Evolutionary conservation across 345 rosid genomes (phyloP), one percentile per base, ranked within the genome.

Genomic region (Cardamine occulta): DNA sequence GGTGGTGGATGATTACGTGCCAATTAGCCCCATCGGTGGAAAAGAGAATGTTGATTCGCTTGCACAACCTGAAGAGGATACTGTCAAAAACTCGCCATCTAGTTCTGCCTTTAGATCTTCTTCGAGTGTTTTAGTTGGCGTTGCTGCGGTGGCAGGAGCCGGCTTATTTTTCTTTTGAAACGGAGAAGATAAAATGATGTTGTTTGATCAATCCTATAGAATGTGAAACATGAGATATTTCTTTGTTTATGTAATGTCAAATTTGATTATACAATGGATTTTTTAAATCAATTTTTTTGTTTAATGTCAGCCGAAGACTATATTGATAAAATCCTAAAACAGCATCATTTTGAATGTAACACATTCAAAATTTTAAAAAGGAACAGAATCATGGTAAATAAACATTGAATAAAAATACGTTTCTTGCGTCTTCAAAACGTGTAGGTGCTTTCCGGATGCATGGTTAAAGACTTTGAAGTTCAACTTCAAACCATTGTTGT

Each of bases 1-100:
- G 23, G 77, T 59, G 40, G 77, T 72, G 7, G 77, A 19, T 0
- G 81, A 78, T 72, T 78, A 72, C 63, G 32, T 23, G 23, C 81
- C 81, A 8, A 51, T 66, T 49, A 44, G 64, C 62, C 57, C 81
- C 18, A 18, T 0, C 2, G 73, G 45, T 0, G 73, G 39, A 19
- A 13, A 8, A 49, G 62, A 51, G 6, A 40, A 4, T 12, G 7
- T 32, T 26, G 48, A 66, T 35, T 18, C 68, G 12, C 66, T 70
- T 55, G 77, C 62, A 7, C 73, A 72, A 51, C 68, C 76, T n/a
- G 81, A 78, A 21, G 29, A 34, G 0, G 68, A 65, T 21, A 13
- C 32, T 66, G 21, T 7, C 8, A 8, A 9, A 40, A n/a, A 63
- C 5, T 29, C 76, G 13, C 1, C 14, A 10, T 2, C 63, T 32